phyloP scores from a whole-genome alignment of 2,329 filamentous ascomycete species.

The Penicillium sp. region DNA sequence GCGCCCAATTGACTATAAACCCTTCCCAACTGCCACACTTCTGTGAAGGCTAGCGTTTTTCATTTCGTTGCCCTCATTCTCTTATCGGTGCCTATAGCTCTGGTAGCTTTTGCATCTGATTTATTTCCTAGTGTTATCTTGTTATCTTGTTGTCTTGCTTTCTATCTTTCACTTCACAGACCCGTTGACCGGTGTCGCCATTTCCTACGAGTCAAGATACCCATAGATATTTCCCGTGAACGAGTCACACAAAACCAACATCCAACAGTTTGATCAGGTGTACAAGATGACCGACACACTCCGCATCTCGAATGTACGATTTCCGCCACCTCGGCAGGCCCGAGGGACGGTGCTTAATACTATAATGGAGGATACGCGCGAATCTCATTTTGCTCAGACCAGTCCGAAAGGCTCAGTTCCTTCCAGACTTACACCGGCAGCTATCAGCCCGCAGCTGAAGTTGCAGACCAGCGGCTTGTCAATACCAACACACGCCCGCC shows the following conservation, averaged over 20 bases:
- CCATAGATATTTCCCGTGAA: constrained; percentile 21
- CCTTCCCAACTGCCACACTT: constrained; percentile 23
- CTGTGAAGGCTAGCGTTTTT: constrained; percentile 24
- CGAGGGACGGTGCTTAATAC: constrained; percentile 61
- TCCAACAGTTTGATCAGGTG: constrained; percentile 15
- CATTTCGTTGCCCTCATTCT: constrained; percentile 25
- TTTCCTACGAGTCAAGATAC: constrained; percentile 25
- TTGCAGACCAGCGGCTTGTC: constrained; percentile 33
- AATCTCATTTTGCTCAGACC: constrained; percentile 25
- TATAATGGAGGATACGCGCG: constrained; percentile 57
- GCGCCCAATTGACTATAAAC: constrained; percentile 30
- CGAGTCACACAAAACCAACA: constrained; percentile 27
- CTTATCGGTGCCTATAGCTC: constrained; percentile 29
- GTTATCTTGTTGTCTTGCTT: constrained; percentile 18
- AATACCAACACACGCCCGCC: constrained; percentile 18
- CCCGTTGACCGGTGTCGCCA: constrained; percentile 35
- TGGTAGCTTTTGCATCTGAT: constrained; percentile 31
- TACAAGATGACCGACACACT: constrained; percentile 47
- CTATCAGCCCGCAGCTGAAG: constrained; percentile 32
- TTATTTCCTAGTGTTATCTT: constrained; percentile 25
- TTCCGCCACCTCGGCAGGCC: constrained; percentile 56
- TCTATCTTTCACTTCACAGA: constrained; percentile 8
- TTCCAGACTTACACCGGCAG: constrained; percentile 6
- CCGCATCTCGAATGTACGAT: constrained; percentile 52
- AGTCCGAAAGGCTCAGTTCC: constrained; percentile 4